These are phyloP conservation scores for Fomitiporia mediterranea DNA, from an alignment of 1,284 basidiomycete genomes.

Conservation along the genomic window DNA sequence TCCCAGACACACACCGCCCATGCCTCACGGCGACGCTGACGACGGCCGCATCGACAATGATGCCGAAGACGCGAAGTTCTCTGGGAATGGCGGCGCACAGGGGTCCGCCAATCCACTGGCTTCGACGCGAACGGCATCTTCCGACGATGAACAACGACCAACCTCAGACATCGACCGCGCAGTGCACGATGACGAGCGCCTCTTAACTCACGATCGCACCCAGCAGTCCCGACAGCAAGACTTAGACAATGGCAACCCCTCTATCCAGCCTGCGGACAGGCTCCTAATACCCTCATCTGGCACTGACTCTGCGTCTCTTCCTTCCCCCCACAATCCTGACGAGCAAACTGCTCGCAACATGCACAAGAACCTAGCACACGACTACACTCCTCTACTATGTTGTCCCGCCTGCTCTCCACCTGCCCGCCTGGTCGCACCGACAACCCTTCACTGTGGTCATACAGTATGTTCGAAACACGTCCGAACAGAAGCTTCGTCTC, in stretches of 20 bases:
- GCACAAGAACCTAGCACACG: not conserved
- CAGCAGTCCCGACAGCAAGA: not conserved
- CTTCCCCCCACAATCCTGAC: not conserved
- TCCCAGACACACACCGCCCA: not conserved
- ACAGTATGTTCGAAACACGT: slow-evolving; percentile 44
- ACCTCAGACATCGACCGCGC: not conserved
- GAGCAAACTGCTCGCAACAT: not conserved
- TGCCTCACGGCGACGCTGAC: not conserved
- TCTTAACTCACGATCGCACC: not conserved
- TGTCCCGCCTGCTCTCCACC: slow-evolving; percentile 40
- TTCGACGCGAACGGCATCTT: not conserved
- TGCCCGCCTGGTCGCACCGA: slow-evolving; percentile 36
- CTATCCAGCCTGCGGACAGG: not conserved
- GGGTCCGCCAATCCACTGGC: not conserved
- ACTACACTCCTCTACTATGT: slow-evolving; percentile 28
- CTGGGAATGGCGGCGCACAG: not conserved
- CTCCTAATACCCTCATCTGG: not conserved
- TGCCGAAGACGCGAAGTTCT: not conserved
- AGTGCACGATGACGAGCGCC: not conserved
- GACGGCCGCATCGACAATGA: not conserved
- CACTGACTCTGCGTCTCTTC: too few relatives aligned
- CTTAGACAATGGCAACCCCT: not conserved
- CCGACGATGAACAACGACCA: slow-evolving; percentile 1
- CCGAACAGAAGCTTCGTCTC: slow-evolving; percentile 23
- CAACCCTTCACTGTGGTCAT: slow-evolving; percentile 54